Evolutionary conservation across 108 stramenopile genomes (phyloP).

Genomic region (Cylindrotheca closterium): DNA sequence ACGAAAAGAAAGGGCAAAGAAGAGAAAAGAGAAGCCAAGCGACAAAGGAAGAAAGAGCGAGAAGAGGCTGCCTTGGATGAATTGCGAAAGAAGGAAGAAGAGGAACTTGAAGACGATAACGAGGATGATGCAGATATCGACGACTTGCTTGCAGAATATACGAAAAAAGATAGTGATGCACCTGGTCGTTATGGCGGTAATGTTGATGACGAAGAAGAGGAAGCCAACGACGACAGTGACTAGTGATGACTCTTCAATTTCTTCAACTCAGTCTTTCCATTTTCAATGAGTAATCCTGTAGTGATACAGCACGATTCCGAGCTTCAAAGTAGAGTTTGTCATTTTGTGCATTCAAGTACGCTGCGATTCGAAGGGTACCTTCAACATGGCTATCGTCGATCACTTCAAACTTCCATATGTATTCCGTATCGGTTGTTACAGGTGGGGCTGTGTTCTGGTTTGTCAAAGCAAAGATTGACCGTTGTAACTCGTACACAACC

Average conservation of each 20-base stretch:
- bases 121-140: slow-evolving; percentile 37
- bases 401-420: slow-evolving; percentile 60
- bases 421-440: slow-evolving; percentile 78
- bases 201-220: slow-evolving; percentile 6
- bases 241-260: neutral
- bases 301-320: slow-evolving; percentile 68
- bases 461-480: slow-evolving; percentile 83
- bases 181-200: neutral
- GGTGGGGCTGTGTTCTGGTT: slow-evolving; percentile 84
- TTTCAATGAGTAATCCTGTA: slow-evolving; percentile 63
- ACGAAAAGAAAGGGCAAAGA: slow-evolving; percentile 68
- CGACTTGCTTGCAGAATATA: slow-evolving; percentile 27
- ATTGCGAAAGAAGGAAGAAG: slow-evolving; percentile 44
- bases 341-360: slow-evolving; percentile 74
- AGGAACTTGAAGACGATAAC: slow-evolving; percentile 36
- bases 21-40: slow-evolving; percentile 76
- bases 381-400: slow-evolving; percentile 39
- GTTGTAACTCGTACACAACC: slow-evolving; percentile 66
- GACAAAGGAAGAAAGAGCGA: slow-evolving; percentile 64
- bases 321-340: slow-evolving; percentile 82
- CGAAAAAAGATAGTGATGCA: too few relatives aligned
- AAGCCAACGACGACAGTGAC: neutral
- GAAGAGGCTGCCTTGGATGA: slow-evolving; percentile 76
- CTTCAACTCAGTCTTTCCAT: slow-evolving; percentile 29
- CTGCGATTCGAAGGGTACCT: slow-evolving; percentile 62